Evolutionary conservation across 2,329 filamentous ascomycete species (phyloP), one percentile per base, ranked within the genome.

Genomic region (Paraconiothyrium sp.): DNA sequence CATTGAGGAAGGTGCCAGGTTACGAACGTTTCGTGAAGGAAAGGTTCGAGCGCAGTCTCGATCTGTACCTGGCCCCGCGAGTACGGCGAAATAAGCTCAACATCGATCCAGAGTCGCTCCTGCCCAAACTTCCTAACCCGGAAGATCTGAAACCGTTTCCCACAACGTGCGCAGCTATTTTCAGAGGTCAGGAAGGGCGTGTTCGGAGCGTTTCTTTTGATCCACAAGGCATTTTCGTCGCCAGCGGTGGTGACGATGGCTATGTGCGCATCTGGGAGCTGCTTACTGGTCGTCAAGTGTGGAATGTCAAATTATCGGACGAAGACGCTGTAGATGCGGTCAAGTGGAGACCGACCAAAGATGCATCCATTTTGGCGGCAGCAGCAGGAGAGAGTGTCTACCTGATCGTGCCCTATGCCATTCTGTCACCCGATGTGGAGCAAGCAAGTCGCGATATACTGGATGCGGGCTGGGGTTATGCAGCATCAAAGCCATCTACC

Each of bases 101-200:
- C 80, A 98, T 99, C 74, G 95, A 99, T 72, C 95, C 95, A 3
- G 91, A 92, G 78, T 97, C 93, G 41, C 84, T 99, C 54, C 86
- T 99, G 39, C 94, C 95, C 13, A 97, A 97, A 78, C 85, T 99
- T 8, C 95, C 96, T 8, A 92, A 91, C 62, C 94, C 95, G 0
- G 92, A 97, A 72, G 94, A 99, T 73, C 85, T 99, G 60, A 93
- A 93, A 73, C 95, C 95, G 1, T 99, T 98, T 84, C 95, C 95
- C 14, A 97, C 94, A 0, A 89, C 92, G 9, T 94, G 92, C 70
- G 91, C 94, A 48, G 92, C 93, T 6, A 86, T 97, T 13, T 98
- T 95, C 84, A 85, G 88, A 65, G 94, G 94, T 11, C 95, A 99
- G 74, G 88, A 93, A 65, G 94, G 94, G 16, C 89, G 93, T 58